phyloP scores from a whole-genome alignment of 805 yeast species.

The Starmerella apis region DNA sequence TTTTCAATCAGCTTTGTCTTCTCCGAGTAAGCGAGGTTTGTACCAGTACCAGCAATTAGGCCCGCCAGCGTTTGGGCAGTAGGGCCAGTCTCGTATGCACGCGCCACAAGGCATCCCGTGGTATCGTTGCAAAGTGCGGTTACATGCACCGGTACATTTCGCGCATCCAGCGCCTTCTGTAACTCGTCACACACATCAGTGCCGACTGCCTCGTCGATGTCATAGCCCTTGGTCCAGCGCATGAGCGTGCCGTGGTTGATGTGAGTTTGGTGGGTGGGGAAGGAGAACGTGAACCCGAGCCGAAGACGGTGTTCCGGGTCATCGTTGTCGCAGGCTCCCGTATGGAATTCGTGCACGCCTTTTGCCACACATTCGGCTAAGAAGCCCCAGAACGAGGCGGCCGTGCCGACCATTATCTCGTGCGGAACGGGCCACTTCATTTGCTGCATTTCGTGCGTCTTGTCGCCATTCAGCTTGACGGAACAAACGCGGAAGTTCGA shows the following conservation, averaged over 20 bases:
- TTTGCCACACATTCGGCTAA: conserved; percentile 59
- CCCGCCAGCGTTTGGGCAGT: conserved; percentile 75
- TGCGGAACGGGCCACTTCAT: conserved; percentile 69
- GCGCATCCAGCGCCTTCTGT: conserved; percentile 55
- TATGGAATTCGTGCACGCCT: conserved; percentile 61
- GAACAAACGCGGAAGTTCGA: conserved; percentile 94
- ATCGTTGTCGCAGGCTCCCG: conserved; percentile 32
- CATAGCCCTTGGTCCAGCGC: conserved; percentile 95
- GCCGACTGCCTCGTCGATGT: conserved; percentile 74
- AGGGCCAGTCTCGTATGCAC: conserved; percentile 64
- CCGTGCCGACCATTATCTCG: conserved; percentile 54
- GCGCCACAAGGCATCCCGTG: conserved; percentile 82
- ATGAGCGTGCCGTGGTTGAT: conserved; percentile 68
- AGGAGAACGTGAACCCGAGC: conserved; percentile 87
- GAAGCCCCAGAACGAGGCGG: conserved; percentile 60
- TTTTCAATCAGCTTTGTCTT: conserved; percentile 62
- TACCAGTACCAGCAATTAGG: conserved; percentile 93
- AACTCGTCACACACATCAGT: conserved; percentile 66
- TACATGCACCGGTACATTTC: conserved; percentile 48
- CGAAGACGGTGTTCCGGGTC: conserved; percentile 38
- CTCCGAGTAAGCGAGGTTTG: conserved; percentile 91
- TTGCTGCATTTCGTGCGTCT: conserved; percentile 68
- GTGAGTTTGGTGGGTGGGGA: conserved; percentile 82
- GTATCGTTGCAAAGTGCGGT: conserved; percentile 94
- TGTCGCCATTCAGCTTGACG: conserved; percentile 49